Evolutionary conservation across 148 eudicot genomes (phyloP), one percentile per base, ranked within the genome.

Genomic region (Fagopyrum homotropicum): DNA sequence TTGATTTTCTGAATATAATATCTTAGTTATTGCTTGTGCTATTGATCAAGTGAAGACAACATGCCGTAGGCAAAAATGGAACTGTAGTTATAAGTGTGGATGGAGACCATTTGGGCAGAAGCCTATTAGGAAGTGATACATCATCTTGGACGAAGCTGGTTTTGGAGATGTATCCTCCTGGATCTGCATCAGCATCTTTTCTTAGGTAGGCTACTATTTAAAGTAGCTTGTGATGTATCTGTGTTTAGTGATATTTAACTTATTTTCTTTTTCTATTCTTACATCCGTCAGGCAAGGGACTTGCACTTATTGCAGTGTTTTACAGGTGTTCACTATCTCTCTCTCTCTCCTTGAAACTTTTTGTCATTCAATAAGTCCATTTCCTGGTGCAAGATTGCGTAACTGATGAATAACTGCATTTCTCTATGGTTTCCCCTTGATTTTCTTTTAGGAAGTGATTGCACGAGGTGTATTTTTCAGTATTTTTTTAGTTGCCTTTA

Each of bases 31-130:
- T 69, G 16, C 52, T 76, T 26, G 19, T 11, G 22, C 19, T 84
- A 80, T 87, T 82, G 88, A 78, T 91, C 86, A 91, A 93, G 97
- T 85, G 84, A 93, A 93, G 98, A 74, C 98, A 89, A 84, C 87
- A 90, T 78, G 98, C 93, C 82, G 84, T 96, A 73, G 87, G 90
- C 88, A 94, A 87, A 78, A 84, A 81, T 81, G 96, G 93, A 73
- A 79, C 78, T 72, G 46, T 86, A 44, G 78, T 80, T 47, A 73
- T 94, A 47, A 80, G 81, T 9, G 75, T 95, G 22, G 97, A 86
- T 52, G 80, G 81, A 9, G 83, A 77, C 77, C 81, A 83, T 40
- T 56, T 63, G 72, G 92, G 82, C 71, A 88, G 84, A 79, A 83
- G 73, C 80, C 81, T 83, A 70, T 73, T 79, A 74, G 93, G 83